Percentiles rank a stretch among this genome's conserved stretches.
phyloP scores from a whole-genome alignment of 2,329 filamentous ascomycete species.

The Exophiala viscosa region DNA sequence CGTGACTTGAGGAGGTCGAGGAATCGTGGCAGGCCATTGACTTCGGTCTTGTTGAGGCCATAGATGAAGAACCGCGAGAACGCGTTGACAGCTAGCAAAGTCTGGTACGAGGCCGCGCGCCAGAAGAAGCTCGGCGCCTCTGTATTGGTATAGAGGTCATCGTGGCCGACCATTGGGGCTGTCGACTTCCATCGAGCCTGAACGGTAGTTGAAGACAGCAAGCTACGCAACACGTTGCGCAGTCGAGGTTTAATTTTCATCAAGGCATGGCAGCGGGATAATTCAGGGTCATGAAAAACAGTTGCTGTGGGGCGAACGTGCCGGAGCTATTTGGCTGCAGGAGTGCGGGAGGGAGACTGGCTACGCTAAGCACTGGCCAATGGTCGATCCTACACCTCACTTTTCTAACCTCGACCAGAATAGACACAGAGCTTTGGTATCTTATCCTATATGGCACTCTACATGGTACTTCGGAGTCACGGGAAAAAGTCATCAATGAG shows the following conservation, averaged over 20 bases:
- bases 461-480: too few relatives aligned
- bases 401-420: too few relatives aligned
- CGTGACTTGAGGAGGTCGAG: constrained; percentile 71
- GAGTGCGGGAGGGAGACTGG: not conserved
- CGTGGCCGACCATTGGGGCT: constrained; percentile 28
- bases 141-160: constrained; percentile 42
- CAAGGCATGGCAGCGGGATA: not conserved
- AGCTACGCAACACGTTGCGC: not conserved
- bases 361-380: too few relatives aligned
- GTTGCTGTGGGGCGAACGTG: constrained; percentile 3
- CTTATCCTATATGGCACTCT: too few relatives aligned
- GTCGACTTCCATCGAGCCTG: constrained; percentile 8
- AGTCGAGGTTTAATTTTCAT: not conserved
- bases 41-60: constrained; percentile 69
- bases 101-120: constrained; percentile 68
- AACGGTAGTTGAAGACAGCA: not conserved
- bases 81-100: constrained; percentile 69
- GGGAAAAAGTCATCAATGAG: too few relatives aligned
- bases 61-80: constrained; percentile 72
- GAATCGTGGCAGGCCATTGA: constrained; percentile 72
- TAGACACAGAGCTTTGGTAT: too few relatives aligned
- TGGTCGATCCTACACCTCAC: too few relatives aligned
- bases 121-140: constrained; percentile 51
- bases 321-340: constrained; percentile 8
- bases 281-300: not conserved